phyloP scores from a whole-genome alignment of 2,329 filamentous ascomycete genomes.

The Hortaea werneckii region DNA sequence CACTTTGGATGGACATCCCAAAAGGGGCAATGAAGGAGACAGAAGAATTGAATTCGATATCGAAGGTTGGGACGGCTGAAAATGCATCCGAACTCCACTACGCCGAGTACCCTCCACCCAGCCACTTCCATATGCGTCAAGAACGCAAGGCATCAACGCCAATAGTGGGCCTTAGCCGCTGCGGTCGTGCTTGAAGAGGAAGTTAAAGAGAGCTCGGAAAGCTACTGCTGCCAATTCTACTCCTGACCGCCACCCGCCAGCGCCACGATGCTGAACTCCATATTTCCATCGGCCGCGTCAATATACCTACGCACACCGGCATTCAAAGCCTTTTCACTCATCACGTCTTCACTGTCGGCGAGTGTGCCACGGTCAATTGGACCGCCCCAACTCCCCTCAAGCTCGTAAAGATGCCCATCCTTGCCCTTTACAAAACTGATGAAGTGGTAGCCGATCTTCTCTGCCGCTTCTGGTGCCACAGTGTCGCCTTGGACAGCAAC shows the following conservation, averaged over 20 bases:
- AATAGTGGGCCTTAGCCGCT: too few species aligned
- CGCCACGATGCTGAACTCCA: conserved; percentile 37
- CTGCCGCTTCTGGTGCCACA: conserved; percentile 18
- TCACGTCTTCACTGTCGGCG: conserved; percentile 33
- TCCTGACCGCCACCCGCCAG: conserved; percentile 18
- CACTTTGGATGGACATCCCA: conserved; percentile 40
- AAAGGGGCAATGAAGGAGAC: conserved; percentile 39
- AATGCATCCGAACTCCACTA: neutral
- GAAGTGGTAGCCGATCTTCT: conserved; percentile 33
- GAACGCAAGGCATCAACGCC: too few species aligned
- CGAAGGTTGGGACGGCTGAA: conserved; percentile 26
- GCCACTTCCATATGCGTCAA: too few species aligned
- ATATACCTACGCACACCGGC: conserved; percentile 32
- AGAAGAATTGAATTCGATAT: conserved; percentile 38
- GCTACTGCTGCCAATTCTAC: neutral
- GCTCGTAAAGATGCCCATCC: conserved; percentile 38
- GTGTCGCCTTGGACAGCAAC: conserved; percentile 35
- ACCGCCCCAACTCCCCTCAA: conserved; percentile 35
- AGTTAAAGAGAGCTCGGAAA: too few species aligned
- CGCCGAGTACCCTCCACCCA: neutral
- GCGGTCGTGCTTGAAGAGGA: too few species aligned
- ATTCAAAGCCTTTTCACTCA: conserved; percentile 33
- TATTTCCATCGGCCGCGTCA: conserved; percentile 26
- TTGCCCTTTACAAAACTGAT: conserved; percentile 38
- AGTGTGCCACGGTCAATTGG: conserved; percentile 35